Evolutionary conservation across 1,284 basidiomycete genomes (phyloP).

Genomic region (Leccinum subatratum): DNA sequence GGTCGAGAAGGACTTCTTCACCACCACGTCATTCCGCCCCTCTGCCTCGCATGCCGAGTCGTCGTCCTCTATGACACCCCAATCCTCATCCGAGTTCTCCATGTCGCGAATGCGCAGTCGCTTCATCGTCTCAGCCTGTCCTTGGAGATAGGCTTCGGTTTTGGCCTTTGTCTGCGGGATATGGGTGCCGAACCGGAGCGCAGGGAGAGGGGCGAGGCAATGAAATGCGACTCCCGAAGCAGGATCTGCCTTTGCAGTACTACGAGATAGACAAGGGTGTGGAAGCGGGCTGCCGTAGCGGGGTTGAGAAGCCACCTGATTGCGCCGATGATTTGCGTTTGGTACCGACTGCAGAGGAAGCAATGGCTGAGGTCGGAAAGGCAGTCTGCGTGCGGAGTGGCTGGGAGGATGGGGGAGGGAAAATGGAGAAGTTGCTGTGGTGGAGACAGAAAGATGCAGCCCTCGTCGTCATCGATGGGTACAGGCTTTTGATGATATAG

Average conservation of each 20-base stretch:
- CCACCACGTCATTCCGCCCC: slow-evolving; percentile 35
- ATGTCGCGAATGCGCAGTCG: slow-evolving; percentile 58
- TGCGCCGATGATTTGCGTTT: slow-evolving; percentile 56
- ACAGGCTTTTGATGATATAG: slow-evolving; percentile 40
- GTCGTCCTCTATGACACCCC: slow-evolving; percentile 37
- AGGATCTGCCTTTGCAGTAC: slow-evolving; percentile 34
- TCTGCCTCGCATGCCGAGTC: slow-evolving; percentile 50
- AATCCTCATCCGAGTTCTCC: slow-evolving; percentile 42
- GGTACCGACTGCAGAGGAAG: slow-evolving; percentile 43
- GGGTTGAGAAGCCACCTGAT: slow-evolving; percentile 37
- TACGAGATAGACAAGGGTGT: slow-evolving; percentile 51
- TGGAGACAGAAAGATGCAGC: slow-evolving; percentile 50
- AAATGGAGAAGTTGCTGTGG: slow-evolving; percentile 37
- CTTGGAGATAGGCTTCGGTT: slow-evolving; percentile 56
- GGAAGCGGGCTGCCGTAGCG: slow-evolving; percentile 39
- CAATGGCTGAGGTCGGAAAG: slow-evolving; percentile 16
- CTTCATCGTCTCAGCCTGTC: slow-evolving; percentile 63
- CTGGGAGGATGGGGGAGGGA: slow-evolving; percentile 41
- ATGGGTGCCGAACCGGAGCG: slow-evolving; percentile 49
- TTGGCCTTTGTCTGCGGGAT: slow-evolving; percentile 61
- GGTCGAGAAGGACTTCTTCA: slow-evolving; percentile 24
- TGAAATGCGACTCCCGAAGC: slow-evolving; percentile 44
- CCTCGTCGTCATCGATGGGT: slow-evolving; percentile 54
- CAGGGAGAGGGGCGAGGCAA: slow-evolving; percentile 59
- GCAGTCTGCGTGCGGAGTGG: slow-evolving; percentile 45